A percentile compares a stretch with the other conserved stretches of the same genome.
These are phyloP conservation scores for Phellinidium pouzarii DNA, from an alignment of 1,284 basidiomycete species.

Conservation along the genomic window DNA sequence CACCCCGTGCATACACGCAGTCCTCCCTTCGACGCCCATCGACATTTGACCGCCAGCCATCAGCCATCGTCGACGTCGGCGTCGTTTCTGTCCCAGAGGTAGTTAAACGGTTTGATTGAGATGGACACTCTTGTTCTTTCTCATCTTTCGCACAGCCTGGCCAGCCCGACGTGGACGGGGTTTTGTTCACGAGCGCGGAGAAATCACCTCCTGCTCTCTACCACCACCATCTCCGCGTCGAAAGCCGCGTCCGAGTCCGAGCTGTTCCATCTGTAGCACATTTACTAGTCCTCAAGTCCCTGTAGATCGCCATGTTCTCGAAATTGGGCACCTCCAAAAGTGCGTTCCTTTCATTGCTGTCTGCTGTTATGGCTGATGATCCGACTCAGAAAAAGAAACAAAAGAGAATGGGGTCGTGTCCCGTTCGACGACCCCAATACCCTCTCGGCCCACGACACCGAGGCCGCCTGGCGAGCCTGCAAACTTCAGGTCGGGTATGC, in stretches of 20 bases:
- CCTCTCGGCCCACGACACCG: constrained; percentile 65
- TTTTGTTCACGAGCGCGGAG: background rate
- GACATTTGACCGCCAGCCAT: background rate
- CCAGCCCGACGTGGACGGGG: background rate
- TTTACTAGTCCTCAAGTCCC: background rate
- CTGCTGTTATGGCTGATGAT: background rate
- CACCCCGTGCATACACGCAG: background rate
- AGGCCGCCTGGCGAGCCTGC: constrained; percentile 44
- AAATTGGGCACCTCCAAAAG: constrained; percentile 41
- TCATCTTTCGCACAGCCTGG: background rate
- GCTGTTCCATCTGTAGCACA: background rate
- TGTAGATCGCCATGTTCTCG: constrained; percentile 32
- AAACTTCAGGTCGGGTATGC: constrained; percentile 70
- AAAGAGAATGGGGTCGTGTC: constrained; percentile 60
- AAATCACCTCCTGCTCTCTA: background rate
- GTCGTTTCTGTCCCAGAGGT: background rate
- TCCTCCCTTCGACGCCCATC: background rate
- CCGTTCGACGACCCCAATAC: constrained; percentile 68
- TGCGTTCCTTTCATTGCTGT: constrained; percentile 18
- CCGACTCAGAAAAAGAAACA: constrained; percentile 48
- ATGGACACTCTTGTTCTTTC: background rate
- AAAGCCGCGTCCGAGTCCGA: background rate
- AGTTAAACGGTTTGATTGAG: background rate
- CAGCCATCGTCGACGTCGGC: background rate
- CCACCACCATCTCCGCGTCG: background rate